These are phyloP conservation scores for Pythium angustatum DNA, from an alignment of 352 stramenopile genomes.

Conservation along the genomic window DNA sequence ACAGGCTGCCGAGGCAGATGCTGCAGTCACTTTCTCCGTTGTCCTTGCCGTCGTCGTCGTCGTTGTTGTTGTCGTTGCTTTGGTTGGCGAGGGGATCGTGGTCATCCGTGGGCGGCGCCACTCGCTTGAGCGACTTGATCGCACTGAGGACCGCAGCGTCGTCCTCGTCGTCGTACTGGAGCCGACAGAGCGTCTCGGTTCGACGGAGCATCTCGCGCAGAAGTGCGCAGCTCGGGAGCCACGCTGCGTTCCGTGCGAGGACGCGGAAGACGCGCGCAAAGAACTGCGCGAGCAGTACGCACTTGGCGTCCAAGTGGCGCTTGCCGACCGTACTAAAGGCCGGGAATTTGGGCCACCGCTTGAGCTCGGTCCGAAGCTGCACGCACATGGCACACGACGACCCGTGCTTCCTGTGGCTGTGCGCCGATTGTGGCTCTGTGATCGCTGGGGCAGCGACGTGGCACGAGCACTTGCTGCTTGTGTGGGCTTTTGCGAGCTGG, in stretches of 20 bases:
- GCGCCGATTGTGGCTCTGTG: no score
- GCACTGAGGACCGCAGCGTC: slow-evolving; percentile 36
- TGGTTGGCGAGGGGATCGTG: no score
- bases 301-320: slow-evolving; percentile 52
- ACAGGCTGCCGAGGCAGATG: slow-evolving; percentile 54
- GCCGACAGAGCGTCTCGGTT: slow-evolving; percentile 43
- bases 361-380: slow-evolving; percentile 42
- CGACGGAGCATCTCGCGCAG: slow-evolving; percentile 54
- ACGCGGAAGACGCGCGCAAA: slow-evolving; percentile 50
- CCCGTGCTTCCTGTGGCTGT: no score
- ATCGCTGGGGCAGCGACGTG: background rate
- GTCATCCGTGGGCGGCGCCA: slow-evolving; percentile 20
- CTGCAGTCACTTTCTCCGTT: slow-evolving; percentile 36
- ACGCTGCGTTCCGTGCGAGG: slow-evolving; percentile 40
- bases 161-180: slow-evolving; percentile 65
- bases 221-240: slow-evolving; percentile 46
- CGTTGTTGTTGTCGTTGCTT: background rate
- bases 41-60: background rate
- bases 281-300: slow-evolving; percentile 42
- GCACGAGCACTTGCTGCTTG: slow-evolving; percentile 19
- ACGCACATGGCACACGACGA: slow-evolving; percentile 39
- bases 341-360: slow-evolving; percentile 41
- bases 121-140: slow-evolving; percentile 45
- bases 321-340: slow-evolving; percentile 47
- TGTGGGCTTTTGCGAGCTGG: slow-evolving; percentile 41